Percentiles rank a stretch among this genome's conserved stretches.
phyloP scores from a whole-genome alignment of 768 basidiomycete genomes.

The Xerocomellus intermedius region DNA sequence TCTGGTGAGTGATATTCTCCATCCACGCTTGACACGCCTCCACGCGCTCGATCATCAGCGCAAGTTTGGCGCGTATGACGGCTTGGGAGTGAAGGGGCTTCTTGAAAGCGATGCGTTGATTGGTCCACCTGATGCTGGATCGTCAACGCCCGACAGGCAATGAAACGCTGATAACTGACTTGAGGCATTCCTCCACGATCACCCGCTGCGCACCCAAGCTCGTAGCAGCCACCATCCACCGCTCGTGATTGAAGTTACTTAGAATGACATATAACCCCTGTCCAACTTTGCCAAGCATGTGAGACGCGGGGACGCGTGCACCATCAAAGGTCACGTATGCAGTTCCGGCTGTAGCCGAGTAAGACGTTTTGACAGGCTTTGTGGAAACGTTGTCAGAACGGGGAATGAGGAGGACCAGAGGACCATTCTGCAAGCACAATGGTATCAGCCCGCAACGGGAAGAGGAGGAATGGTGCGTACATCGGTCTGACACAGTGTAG shows the following conservation, averaged over 20 bases:
- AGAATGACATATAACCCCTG: conserved; percentile 81
- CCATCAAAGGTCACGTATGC: conserved; percentile 82
- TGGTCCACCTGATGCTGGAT: conserved; percentile 65
- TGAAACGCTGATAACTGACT: conserved; percentile 40
- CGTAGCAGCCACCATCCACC: conserved; percentile 80
- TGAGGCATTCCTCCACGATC: conserved; percentile 87
- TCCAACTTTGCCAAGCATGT: conserved; percentile 86
- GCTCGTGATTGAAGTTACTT: conserved; percentile 86
- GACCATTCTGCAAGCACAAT: conserved; percentile 50
- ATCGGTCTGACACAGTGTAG: conserved; percentile 72
- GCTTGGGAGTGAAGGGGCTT: conserved; percentile 80
- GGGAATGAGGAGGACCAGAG: conserved; percentile 73
- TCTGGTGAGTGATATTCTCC: conserved; percentile 86
- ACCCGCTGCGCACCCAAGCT: conserved; percentile 74
- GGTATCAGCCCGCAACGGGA: conserved; percentile 2
- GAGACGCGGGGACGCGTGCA: conserved; percentile 77
- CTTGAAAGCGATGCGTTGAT: conserved; percentile 87
- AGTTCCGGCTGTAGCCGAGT: conserved; percentile 90
- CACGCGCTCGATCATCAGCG: conserved; percentile 85
- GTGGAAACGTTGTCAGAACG: conserved; percentile 75
- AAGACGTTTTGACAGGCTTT: conserved; percentile 88
- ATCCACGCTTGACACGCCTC: conserved; percentile 88
- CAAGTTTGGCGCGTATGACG: conserved; percentile 86
- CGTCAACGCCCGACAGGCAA: conserved; percentile 5
- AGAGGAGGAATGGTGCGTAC: conserved; percentile 32